Conservation (phyloP, 352 stramenopile genomes). For the Phytophthora tentaculata region DNA sequence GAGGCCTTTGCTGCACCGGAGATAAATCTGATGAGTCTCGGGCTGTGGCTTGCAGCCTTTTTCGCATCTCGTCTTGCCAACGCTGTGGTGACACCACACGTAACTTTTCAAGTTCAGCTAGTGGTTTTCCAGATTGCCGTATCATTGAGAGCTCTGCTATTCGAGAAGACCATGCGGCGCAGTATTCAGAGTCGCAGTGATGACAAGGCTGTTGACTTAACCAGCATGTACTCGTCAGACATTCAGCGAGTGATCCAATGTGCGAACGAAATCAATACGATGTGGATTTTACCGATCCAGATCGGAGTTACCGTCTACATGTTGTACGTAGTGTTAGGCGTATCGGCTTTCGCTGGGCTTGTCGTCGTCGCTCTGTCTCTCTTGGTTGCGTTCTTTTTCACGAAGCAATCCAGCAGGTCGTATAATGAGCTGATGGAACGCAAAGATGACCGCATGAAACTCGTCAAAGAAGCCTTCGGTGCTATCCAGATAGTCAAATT, state of each 20-base stretch:
- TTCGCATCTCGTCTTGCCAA: background rate
- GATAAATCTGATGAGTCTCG: background rate
- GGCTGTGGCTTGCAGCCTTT: background rate
- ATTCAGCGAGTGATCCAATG: background rate
- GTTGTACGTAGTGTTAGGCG: background rate
- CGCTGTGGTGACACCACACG: background rate
- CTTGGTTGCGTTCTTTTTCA: background rate
- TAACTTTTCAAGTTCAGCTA: background rate
- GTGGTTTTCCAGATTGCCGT: background rate
- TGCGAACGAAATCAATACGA: background rate
- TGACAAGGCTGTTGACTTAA: background rate
- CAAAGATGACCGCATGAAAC: background rate
- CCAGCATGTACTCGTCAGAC: background rate
- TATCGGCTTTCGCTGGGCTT: background rate
- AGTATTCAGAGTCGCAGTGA: background rate
- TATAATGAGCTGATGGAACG: background rate
- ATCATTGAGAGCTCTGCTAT: background rate
- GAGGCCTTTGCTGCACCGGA: background rate
- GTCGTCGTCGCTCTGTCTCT: background rate
- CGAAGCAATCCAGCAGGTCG: background rate
- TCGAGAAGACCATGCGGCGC: background rate
- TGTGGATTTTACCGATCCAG: background rate
- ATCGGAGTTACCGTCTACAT: background rate
- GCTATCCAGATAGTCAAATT: conserved; percentile 2
- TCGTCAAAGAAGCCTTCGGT: background rate